Evolutionary conservation across 169 alveolate genomes (phyloP).

Genomic region (Eimeria necatrix): DNA sequence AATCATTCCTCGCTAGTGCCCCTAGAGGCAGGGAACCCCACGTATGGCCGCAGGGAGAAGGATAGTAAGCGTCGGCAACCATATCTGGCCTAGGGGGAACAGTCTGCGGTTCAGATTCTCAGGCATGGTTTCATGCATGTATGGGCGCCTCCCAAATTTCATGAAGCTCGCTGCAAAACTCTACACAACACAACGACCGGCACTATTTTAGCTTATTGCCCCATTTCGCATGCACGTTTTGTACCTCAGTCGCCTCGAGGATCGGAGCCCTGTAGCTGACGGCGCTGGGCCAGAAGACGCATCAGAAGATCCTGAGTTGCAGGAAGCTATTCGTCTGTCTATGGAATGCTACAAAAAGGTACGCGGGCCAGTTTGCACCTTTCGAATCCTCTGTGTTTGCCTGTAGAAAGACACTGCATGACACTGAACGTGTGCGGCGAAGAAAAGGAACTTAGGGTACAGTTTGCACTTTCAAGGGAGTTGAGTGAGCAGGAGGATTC

Average conservation of each 20-base stretch:
- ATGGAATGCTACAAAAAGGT: slow-evolving; percentile 57
- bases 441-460: too few species aligned
- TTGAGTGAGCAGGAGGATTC: too few species aligned
- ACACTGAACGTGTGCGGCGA: too few species aligned
- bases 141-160: too few species aligned
- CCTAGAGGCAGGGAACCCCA: slow-evolving; percentile 26
- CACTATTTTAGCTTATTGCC: neutral
- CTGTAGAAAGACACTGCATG: too few species aligned
- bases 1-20: neutral
- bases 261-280: neutral
- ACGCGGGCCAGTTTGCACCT: neutral
- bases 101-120: too few species aligned
- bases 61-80: slow-evolving; percentile 16
- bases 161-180: too few species aligned
- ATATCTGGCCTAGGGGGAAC: neutral
- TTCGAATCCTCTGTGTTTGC: too few species aligned
- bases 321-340: slow-evolving; percentile 49
- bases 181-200: too few species aligned
- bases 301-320: slow-evolving; percentile 45
- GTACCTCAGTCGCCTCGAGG: neutral
- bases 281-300: neutral
- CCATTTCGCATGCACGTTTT: neutral
- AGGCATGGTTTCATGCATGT: too few species aligned
- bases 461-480: too few species aligned
- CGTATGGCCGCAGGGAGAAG: slow-evolving; percentile 41